These are phyloP conservation scores for Diatrype stigma DNA, from an alignment of 2,329 filamentous ascomycete species.

Conservation along the genomic window DNA sequence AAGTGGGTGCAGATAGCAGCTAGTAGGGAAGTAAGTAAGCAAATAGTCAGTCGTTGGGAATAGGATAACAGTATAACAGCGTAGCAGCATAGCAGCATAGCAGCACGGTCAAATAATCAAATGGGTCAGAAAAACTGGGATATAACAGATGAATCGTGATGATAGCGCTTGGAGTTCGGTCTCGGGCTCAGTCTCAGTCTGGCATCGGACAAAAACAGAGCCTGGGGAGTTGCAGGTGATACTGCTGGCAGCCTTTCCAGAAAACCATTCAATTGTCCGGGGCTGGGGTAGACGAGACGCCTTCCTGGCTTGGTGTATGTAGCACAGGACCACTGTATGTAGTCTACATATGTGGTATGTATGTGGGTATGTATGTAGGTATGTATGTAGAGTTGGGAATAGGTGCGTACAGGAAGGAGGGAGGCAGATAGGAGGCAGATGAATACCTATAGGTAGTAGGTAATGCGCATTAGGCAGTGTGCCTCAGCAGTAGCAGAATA, in stretches of 20 bases:
- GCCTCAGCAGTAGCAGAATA: background rate
- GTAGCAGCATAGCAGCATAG: too few species aligned
- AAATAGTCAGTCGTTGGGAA: too few species aligned
- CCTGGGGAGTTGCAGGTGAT: background rate
- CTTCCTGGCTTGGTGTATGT: background rate
- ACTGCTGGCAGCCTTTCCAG: background rate
- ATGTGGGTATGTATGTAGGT: background rate
- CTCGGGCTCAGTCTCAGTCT: too few species aligned
- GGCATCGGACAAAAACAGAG: background rate
- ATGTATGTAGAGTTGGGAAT: background rate
- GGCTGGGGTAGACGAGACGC: background rate
- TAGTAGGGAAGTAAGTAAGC: too few species aligned
- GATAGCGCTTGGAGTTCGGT: background rate
- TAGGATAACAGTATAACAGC: too few species aligned
- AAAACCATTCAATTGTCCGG: background rate
- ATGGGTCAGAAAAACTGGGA: too few species aligned
- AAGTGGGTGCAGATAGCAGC: too few species aligned
- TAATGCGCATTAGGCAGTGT: background rate
- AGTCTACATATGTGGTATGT: background rate
- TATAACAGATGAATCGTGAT: background rate
- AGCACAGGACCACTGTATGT: background rate
- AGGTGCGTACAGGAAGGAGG: too few species aligned
- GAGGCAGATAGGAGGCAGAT: too few species aligned
- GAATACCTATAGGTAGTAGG: background rate
- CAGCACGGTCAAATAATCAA: too few species aligned